These are phyloP conservation scores for Meyerozyma smithsonii DNA, from an alignment of 1,139 yeast species.

Conservation along the genomic window DNA sequence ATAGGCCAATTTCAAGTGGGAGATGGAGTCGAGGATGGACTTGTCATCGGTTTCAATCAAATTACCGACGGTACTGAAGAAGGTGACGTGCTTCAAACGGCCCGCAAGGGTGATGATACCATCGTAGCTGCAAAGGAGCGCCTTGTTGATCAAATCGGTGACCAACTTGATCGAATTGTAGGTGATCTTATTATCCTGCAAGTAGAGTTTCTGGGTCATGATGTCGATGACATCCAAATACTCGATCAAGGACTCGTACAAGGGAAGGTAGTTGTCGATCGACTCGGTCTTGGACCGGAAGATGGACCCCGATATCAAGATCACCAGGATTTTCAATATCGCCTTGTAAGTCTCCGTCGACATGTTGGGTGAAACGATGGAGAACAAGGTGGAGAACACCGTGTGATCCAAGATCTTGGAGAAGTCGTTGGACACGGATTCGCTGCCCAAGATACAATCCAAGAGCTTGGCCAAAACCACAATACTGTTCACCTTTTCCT, in stretches of 20 bases:
- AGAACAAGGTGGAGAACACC: conserved; percentile 39
- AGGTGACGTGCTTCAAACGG: conserved; percentile 41
- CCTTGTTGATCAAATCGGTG: conserved; percentile 40
- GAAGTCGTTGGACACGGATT: conserved; percentile 38
- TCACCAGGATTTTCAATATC: conserved; percentile 40
- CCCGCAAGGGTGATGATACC: conserved; percentile 42
- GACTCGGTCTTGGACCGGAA: conserved; percentile 32
- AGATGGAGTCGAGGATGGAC: conserved; percentile 28
- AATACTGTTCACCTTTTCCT: conserved; percentile 50
- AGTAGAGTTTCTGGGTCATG: conserved; percentile 35
- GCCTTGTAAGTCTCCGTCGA: conserved; percentile 49
- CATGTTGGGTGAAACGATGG: conserved; percentile 41
- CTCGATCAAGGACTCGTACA: conserved; percentile 40
- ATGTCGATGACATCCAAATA: conserved; percentile 41
- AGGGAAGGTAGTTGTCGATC: conserved; percentile 33
- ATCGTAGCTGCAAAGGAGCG: conserved; percentile 34
- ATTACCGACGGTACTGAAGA: conserved; percentile 38
- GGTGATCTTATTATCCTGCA: conserved; percentile 43
- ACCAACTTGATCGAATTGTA: conserved; percentile 43
- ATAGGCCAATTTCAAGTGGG: conserved; percentile 31
- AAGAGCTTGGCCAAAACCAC: conserved; percentile 50
- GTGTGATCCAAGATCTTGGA: conserved; percentile 35
- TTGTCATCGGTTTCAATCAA: conserved; percentile 38
- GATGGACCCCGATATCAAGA: conserved; percentile 42
- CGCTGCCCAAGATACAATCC: conserved; percentile 39